These are phyloP conservation scores for Pichia cactophila DNA, from an alignment of 1,139 yeast species.

Conservation along the genomic window DNA sequence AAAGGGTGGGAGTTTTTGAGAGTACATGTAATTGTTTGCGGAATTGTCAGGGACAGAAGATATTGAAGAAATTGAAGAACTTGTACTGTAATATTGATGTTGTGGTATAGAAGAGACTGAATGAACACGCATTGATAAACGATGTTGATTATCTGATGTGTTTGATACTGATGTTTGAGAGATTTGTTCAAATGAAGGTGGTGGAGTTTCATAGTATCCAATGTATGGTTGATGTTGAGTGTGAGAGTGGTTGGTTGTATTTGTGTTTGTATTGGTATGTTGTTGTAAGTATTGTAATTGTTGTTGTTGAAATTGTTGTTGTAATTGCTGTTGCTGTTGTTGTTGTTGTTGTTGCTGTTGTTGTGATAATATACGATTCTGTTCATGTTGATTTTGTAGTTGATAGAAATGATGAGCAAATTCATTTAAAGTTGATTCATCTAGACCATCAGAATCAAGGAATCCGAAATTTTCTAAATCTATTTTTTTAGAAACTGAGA, in stretches of 20 bases:
- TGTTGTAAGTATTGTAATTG: constrained; percentile 5
- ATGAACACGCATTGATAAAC: background rate
- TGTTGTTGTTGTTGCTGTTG: background rate
- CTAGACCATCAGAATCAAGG: constrained; percentile 35
- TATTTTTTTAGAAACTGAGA: constrained; percentile 30
- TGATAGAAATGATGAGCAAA: constrained; percentile 12
- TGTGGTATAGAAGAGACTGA: background rate
- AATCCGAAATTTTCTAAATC: constrained; percentile 42
- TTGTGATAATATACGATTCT: background rate
- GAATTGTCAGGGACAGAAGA: background rate
- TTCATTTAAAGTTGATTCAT: constrained; percentile 28
- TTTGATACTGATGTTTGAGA: background rate
- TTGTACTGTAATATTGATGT: background rate
- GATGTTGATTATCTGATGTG: background rate
- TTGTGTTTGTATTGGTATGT: background rate
- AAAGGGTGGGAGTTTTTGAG: background rate
- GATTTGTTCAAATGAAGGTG: background rate
- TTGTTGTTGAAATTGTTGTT: constrained; percentile 5
- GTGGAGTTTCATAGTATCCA: background rate
- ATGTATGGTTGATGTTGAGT: background rate
- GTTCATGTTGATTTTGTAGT: background rate
- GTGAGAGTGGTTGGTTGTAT: background rate
- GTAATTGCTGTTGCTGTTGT: background rate
- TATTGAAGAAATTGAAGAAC: background rate
- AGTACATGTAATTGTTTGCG: background rate